Evolutionary conservation across 176 grass and related monocot genomes (phyloP), one percentile per base, ranked within the genome.

Genomic region (Carex littledalei): DNA sequence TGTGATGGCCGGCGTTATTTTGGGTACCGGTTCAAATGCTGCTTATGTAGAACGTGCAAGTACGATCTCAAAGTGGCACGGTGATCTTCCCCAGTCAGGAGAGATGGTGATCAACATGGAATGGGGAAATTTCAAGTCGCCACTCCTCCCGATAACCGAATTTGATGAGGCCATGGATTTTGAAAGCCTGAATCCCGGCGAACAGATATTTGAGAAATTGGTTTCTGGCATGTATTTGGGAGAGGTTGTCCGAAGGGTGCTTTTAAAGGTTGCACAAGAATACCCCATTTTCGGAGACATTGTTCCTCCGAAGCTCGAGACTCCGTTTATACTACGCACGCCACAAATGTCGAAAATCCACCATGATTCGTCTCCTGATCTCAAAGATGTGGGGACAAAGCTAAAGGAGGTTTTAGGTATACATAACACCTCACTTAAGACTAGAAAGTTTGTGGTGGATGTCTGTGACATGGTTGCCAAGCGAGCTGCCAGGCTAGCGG

Each of bases 21-120:
- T 97, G 86, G 94, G 94, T 43, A 94, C 92, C 13, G 94, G 94
- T 81, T 94, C 91, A 52, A 97, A 97, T 64, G 94, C 94, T 72
- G 91, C 91, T 73, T 97, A 97, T 82, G 91, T 97, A 10, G 94
- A 94, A 85, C 86, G 87, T 86, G 90, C 92, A 24, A 86, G 88
- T 55, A 82, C 82, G 20, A 94, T 97, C 82, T 90, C 91, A 70
- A 94, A 94, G 72, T 94, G 87, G 91, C 89, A 83, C 3, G 84
- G 86, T 31, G 70, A 86, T 26, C 84, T 88, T 8, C 89, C 89
- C 76, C 84, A 57, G 22, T 90, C 89, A 1, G 90, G 90, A 84
- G 91, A 94, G 31, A 97, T 92, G 94, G 92, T 97, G 65, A 94
- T 97, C 78, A 97, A 97, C 84, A 97, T 91, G 14, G 94, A 97